Evolutionary conservation across 2,329 filamentous ascomycete genomes (phyloP).

Genomic region (Trichoderma guizhouense): DNA sequence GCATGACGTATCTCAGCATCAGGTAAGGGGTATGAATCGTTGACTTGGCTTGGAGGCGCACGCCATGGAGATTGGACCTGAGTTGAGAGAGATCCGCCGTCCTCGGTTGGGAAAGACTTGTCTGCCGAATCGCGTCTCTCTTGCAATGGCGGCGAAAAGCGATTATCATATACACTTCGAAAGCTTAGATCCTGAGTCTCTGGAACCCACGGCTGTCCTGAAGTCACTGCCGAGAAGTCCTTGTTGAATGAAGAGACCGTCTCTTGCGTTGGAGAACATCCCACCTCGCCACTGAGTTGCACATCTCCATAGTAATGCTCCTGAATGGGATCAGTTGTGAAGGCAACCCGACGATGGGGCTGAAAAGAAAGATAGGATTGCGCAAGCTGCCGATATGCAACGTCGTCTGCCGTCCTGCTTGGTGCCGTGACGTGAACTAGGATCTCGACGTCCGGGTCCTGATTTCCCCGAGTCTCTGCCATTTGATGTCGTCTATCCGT

Average conservation of each 20-base stretch:
- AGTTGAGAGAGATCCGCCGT: not conserved
- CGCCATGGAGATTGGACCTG: conserved; percentile 34
- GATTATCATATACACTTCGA: conserved; percentile 43
- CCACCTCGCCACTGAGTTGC: not conserved
- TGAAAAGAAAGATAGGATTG: conserved; percentile 50
- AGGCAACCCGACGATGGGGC: conserved; percentile 22
- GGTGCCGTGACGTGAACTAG: conserved; percentile 55
- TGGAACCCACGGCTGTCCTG: conserved; percentile 26
- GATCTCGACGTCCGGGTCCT: conserved; percentile 44
- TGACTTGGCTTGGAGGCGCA: conserved; percentile 48
- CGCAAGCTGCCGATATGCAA: conserved; percentile 47
- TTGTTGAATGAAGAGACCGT: conserved; percentile 16
- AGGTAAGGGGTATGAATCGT: conserved; percentile 51
- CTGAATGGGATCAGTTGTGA: not conserved
- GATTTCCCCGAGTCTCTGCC: conserved; percentile 17
- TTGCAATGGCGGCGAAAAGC: conserved; percentile 32
- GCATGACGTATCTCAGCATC: conserved; percentile 27
- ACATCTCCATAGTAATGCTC: not conserved
- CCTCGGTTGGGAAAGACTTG: not conserved
- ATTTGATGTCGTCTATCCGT: not conserved
- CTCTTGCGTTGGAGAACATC: not conserved
- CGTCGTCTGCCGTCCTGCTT: conserved; percentile 46
- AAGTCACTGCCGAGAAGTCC: conserved; percentile 18
- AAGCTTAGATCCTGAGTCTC: conserved; percentile 45
- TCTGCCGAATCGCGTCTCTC: not conserved